These are phyloP conservation scores for Kuraishia capsulata DNA, from an alignment of 805 yeast species.

Conservation along the genomic window DNA sequence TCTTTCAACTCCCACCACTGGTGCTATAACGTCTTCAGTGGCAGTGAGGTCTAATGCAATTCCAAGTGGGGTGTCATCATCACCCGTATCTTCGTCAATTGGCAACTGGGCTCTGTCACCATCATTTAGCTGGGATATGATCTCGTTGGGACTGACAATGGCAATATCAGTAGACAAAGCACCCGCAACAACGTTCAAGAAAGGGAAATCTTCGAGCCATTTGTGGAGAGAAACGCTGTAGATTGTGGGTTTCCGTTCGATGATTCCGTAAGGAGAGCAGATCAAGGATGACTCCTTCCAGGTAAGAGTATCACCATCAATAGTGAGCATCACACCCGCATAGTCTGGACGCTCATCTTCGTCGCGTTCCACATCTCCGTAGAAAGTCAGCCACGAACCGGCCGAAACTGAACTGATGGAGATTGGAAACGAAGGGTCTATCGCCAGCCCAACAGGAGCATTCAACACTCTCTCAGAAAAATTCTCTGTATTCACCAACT, in stretches of 20 bases:
- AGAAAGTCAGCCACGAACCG: background rate
- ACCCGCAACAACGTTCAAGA: slow-evolving; percentile 40
- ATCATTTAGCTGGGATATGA: slow-evolving; percentile 52
- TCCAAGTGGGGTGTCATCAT: slow-evolving; percentile 68
- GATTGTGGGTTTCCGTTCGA: slow-evolving; percentile 34
- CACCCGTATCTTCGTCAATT: slow-evolving; percentile 51
- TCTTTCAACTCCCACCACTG: slow-evolving; percentile 49
- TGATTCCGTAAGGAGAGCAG: slow-evolving; percentile 44
- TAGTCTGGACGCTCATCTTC: background rate
- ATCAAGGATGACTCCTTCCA: slow-evolving; percentile 8
- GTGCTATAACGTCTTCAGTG: slow-evolving; percentile 33
- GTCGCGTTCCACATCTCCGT: background rate
- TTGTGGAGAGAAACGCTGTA: slow-evolving; percentile 30
- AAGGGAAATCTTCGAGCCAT: slow-evolving; percentile 27
- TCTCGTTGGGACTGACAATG: slow-evolving; percentile 26
- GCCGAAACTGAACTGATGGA: background rate
- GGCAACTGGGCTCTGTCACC: slow-evolving; percentile 69
- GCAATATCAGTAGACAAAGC: slow-evolving; percentile 59
- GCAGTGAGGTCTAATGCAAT: slow-evolving; percentile 50
- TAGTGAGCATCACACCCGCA: background rate
- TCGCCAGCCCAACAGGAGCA: slow-evolving; percentile 14
- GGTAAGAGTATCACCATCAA: background rate
- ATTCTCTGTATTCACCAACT: slow-evolving; percentile 9
- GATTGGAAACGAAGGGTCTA: background rate
- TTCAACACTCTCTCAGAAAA: slow-evolving; percentile 18